Conservation (phyloP, 2,329 filamentous ascomycete genomes). For the Phaeosphaeria sp. region DNA sequence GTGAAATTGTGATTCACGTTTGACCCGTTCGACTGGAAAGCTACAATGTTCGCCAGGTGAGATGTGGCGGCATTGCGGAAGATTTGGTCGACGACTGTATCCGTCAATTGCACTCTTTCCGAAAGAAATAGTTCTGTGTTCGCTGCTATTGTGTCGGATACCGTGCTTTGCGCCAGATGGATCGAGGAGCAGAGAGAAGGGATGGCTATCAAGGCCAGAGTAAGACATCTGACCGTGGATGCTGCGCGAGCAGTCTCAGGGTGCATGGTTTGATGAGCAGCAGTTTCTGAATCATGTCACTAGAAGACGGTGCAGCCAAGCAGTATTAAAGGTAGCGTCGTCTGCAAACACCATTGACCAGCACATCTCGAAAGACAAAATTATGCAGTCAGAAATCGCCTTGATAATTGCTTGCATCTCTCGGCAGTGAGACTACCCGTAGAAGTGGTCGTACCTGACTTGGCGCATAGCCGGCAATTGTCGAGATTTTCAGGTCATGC, state of each 20-base stretch:
- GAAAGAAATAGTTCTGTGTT: slow-evolving; percentile 12
- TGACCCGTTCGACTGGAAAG: slow-evolving; percentile 29
- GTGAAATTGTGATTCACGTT: neutral
- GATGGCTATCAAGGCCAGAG: neutral
- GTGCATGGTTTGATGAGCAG: neutral
- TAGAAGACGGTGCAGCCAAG: neutral
- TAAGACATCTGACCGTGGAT: neutral
- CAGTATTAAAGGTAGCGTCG: neutral
- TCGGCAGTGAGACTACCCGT: neutral
- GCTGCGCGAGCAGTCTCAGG: neutral
- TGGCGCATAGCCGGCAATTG: neutral
- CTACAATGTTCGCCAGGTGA: slow-evolving; percentile 28
- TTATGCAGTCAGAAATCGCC: neutral
- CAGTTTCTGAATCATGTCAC: neutral
- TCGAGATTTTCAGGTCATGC: neutral
- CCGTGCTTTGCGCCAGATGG: neutral
- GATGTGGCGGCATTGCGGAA: neutral
- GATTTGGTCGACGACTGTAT: slow-evolving; percentile 9
- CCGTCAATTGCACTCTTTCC: slow-evolving; percentile 23
- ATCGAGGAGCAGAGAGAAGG: neutral
- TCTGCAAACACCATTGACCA: neutral
- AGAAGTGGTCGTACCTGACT: neutral
- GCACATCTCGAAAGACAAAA: neutral
- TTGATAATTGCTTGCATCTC: neutral
- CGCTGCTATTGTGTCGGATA: slow-evolving; percentile 12